Conservation (phyloP, 306 rosid genomes). For the Ceratonia siliqua region DNA sequence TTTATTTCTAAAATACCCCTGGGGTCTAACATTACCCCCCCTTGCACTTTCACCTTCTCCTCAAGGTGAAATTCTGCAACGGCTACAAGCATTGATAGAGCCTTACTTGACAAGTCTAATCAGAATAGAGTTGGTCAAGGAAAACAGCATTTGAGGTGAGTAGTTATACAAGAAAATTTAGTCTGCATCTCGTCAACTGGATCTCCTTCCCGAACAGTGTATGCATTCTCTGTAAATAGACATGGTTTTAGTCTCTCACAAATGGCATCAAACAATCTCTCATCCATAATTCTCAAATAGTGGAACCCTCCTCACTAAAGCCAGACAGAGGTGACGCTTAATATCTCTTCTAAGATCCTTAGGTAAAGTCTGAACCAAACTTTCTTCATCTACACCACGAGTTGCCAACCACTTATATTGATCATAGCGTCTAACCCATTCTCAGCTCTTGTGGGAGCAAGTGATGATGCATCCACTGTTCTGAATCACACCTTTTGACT, state of each 20-base stretch:
- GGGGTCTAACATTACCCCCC: no score
- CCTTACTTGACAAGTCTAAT: neutral
- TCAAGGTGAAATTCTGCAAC: no score
- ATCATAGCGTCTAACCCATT: slow-evolving; percentile 84
- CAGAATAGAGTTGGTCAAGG: neutral
- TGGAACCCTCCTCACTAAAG: slow-evolving; percentile 85
- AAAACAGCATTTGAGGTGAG: slow-evolving; percentile 16
- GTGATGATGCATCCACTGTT: no score
- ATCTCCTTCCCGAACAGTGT: slow-evolving; percentile 84
- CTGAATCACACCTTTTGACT: slow-evolving; percentile 82
- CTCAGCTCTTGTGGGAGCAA: slow-evolving; percentile 82
- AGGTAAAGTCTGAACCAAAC: slow-evolving; percentile 71
- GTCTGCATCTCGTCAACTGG: slow-evolving; percentile 76
- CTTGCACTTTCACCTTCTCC: no score
- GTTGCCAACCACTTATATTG: slow-evolving; percentile 90
- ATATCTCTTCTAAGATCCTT: slow-evolving; percentile 86
- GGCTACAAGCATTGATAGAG: no score
- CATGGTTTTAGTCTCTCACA: slow-evolving; percentile 83
- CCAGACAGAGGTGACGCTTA: slow-evolving; percentile 83
- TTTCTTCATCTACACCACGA: slow-evolving; percentile 83
- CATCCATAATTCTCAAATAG: slow-evolving; percentile 82
- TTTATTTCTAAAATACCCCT: no score
- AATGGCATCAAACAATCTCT: slow-evolving; percentile 82
- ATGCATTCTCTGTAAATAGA: slow-evolving; percentile 69
- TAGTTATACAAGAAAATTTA: slow-evolving; percentile 31